These are phyloP conservation scores for Solanum paucissectum DNA, from an alignment of 257 asterid genomes.

Conservation along the genomic window DNA sequence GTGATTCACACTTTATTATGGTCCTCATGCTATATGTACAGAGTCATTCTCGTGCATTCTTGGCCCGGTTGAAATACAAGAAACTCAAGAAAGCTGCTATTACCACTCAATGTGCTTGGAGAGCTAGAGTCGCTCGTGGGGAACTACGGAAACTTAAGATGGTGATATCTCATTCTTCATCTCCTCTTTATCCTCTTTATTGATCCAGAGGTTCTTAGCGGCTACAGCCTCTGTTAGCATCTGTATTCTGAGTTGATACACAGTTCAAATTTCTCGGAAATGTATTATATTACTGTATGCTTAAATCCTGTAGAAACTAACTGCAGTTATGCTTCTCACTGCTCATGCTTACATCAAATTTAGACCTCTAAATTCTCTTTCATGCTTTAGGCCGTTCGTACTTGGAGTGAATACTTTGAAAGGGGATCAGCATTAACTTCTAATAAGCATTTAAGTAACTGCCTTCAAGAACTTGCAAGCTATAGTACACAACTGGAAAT, in stretches of 20 bases:
- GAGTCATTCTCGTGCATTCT: constrained; percentile 26
- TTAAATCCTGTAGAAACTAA: neutral
- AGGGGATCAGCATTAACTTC: neutral
- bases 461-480: neutral
- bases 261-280: neutral
- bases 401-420: neutral
- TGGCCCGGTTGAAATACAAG: constrained; percentile 15
- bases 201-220: neutral
- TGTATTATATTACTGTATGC: neutral
- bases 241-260: neutral
- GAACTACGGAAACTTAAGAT: constrained; percentile 25
- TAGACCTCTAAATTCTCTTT: neutral
- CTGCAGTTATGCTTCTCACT: neutral
- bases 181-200: neutral
- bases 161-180: constrained; percentile 17
- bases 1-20: neutral
- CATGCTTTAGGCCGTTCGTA: neutral
- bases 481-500: neutral
- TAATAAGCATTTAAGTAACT: neutral
- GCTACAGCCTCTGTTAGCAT: neutral
- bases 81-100: constrained; percentile 29
- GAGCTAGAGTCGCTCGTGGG: constrained; percentile 17
- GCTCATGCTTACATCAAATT: neutral
- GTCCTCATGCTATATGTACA: constrained; percentile 4
- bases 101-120: constrained; percentile 33